Conservation (phyloP, 495 filamentous ascomycete genomes). For the Aspergillus egyptiacus region DNA sequence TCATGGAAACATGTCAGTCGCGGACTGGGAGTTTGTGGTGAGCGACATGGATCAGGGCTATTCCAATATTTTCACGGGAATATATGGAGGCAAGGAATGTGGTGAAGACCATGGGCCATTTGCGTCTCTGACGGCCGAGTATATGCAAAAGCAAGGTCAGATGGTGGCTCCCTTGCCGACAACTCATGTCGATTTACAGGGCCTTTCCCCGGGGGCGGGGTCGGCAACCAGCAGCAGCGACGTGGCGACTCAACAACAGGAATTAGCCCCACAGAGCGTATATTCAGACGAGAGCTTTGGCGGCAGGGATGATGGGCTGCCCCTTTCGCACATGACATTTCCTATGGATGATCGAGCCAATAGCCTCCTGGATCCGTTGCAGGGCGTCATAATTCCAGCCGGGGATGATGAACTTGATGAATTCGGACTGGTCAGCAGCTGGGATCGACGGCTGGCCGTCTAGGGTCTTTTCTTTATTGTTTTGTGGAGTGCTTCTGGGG, state of each 20-base stretch:
- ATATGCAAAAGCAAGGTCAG: slow-evolving; percentile 25
- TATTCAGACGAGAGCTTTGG: slow-evolving; percentile 72
- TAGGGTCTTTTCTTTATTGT: slow-evolving; percentile 11
- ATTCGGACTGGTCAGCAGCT: slow-evolving; percentile 29
- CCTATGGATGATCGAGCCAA: slow-evolving; percentile 25
- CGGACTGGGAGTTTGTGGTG: slow-evolving; percentile 76
- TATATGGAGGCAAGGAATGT: slow-evolving; percentile 65
- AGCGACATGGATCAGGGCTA: slow-evolving; percentile 71
- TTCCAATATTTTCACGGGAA: slow-evolving; percentile 76
- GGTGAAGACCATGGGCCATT: slow-evolving; percentile 42
- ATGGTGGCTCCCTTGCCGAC: slow-evolving; percentile 15
- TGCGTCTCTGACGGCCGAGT: slow-evolving; percentile 39
- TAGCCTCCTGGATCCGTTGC: slow-evolving; percentile 37
- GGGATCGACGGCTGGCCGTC: slow-evolving; percentile 38
- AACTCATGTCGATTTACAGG: slow-evolving; percentile 27
- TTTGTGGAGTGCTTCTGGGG: not conserved
- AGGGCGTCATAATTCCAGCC: slow-evolving; percentile 44
- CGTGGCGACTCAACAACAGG: slow-evolving; percentile 28
- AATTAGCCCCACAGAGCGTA: slow-evolving; percentile 56
- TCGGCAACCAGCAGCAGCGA: slow-evolving; percentile 38
- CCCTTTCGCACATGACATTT: slow-evolving; percentile 20
- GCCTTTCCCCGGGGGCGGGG: slow-evolving; percentile 38
- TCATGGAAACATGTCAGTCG: slow-evolving; percentile 43
- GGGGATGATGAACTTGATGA: slow-evolving; percentile 32
- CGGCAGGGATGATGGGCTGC: slow-evolving; percentile 39